Percentiles rank a stretch among this genome's conserved stretches.
phyloP scores from a whole-genome alignment of 1,284 basidiomycete genomes.

The Puccinia triticina region DNA sequence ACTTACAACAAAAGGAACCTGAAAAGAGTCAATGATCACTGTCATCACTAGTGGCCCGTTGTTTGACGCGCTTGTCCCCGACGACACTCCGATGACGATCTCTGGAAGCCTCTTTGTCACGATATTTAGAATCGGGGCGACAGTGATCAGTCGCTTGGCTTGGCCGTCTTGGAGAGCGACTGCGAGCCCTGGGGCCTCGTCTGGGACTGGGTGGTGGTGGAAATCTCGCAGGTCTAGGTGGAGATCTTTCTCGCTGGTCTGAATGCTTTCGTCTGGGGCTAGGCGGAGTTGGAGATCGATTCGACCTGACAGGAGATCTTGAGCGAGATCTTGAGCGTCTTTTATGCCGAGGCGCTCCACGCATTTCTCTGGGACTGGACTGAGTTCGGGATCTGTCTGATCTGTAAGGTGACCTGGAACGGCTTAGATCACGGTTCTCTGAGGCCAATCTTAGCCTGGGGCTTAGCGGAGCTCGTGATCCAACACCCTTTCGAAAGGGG shows the following conservation, averaged over 20 bases:
- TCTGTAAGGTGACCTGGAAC: conserved; percentile 11
- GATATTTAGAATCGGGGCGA: background rate
- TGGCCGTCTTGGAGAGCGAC: conserved; percentile 23
- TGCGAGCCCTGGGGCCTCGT: background rate
- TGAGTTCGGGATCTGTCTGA: conserved; percentile 1
- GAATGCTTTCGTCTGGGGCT: conserved; percentile 12
- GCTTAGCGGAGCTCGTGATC: background rate
- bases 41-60: conserved; percentile 3
- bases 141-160: background rate
- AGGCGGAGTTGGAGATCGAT: background rate
- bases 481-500: background rate
- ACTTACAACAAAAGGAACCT: background rate
- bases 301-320: background rate
- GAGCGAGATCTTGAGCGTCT: conserved; percentile 1
- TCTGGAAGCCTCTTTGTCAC: background rate
- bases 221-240: background rate
- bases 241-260: background rate
- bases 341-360: background rate
- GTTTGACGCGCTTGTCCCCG: background rate
- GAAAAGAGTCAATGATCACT: background rate
- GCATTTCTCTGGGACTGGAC: background rate
- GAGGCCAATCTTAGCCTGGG: background rate
- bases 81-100: background rate
- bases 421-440: background rate
- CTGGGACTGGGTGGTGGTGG: background rate